Conservation (phyloP, 495 filamentous ascomycete genomes). For the Elasticomyces elasticus region DNA sequence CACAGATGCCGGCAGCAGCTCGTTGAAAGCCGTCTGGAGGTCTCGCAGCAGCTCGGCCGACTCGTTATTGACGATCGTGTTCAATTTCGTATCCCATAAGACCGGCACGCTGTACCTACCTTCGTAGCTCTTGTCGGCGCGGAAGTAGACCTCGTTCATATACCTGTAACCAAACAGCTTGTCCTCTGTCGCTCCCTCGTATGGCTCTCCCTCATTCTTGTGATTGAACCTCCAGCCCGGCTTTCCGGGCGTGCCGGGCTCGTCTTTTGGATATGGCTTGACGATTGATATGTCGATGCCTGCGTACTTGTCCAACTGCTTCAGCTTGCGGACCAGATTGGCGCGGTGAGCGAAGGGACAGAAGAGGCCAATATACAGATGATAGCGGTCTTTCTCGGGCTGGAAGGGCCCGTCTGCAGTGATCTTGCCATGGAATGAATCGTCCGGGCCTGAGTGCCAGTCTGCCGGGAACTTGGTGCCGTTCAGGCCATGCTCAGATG, state of each 20-base stretch:
- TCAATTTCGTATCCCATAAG: conserved; percentile 46
- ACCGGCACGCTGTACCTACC: conserved; percentile 46
- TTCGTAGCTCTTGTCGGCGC: conserved; percentile 41
- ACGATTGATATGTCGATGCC: conserved; percentile 31
- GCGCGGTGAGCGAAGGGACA: conserved; percentile 45
- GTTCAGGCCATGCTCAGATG: too few relatives aligned
- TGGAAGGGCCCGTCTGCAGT: conserved; percentile 26
- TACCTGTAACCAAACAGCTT: conserved; percentile 40
- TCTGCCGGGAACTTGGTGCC: conserved; percentile 1
- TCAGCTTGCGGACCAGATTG: conserved; percentile 33
- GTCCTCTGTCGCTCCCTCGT: conserved; percentile 44
- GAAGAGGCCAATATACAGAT: conserved; percentile 40
- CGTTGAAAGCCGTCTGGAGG: conserved; percentile 41
- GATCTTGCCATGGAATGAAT: conserved; percentile 34
- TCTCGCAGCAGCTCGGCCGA: conserved; percentile 43
- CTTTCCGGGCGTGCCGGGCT: conserved; percentile 35
- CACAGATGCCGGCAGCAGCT: conserved; percentile 27
- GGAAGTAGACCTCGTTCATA: conserved; percentile 46
- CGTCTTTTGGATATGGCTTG: conserved; percentile 35
- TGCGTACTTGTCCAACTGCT: conserved; percentile 26
- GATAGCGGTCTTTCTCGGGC: conserved; percentile 31
- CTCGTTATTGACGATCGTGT: conserved; percentile 45
- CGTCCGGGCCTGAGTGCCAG: conserved; percentile 17
- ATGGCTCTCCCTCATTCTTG: conserved; percentile 31
- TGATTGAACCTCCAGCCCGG: conserved; percentile 41